Base-by-base conservation (phyloP, 2,329 filamentous ascomycete genomes). In the Diplodia intermedia region DNA sequence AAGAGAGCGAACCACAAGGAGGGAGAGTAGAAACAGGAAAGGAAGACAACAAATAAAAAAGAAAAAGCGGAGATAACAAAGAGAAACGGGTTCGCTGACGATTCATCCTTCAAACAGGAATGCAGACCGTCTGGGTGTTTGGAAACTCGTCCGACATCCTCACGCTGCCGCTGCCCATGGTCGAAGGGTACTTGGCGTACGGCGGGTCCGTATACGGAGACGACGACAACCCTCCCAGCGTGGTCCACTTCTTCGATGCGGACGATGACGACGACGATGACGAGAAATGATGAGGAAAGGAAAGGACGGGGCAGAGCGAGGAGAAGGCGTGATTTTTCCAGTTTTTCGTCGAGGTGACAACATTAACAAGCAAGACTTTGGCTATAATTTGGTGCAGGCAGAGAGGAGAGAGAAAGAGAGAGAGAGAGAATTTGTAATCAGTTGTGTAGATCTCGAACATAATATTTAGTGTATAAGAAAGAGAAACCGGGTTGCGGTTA, bases 51-150 rank as follows among this genome's bases (percentile, higher is more conserved):
- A 29, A n/a, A 12, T 7, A 31, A 23, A 15, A 11, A 15, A 23
- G 20, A n/a, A 20, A 43, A 11, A 29, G 12, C 23, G 23, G 23
- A 26, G 23, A 26, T 26, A 26, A 26, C 23, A 26, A 26, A 26
- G 23, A 26, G 15, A 2, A 38, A 20, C 4, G 31, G 23, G 1
- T 49, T 68, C 29, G 69, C 49, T 23, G 38, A 36, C n/a, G 38
- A 12, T 29, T 9, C 23, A 26, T 26, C 23, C 6, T n/a, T 7
- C 18, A 11, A n/a, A 38, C 36, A 69, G 76, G 79, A 0, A 83
- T 82, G 82, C 80, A 83, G 70, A 80, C 77, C 0, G 81, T 81
- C 1, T 84, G 82, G 80, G 73, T 81, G 0, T 80, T 83, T 75
- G 83, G 83, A 0, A 76, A 84, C 43, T 77, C 75, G 11, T 72